Conservation (phyloP, 2,329 filamentous ascomycete species). For the Fusarium nematophilum region DNA sequence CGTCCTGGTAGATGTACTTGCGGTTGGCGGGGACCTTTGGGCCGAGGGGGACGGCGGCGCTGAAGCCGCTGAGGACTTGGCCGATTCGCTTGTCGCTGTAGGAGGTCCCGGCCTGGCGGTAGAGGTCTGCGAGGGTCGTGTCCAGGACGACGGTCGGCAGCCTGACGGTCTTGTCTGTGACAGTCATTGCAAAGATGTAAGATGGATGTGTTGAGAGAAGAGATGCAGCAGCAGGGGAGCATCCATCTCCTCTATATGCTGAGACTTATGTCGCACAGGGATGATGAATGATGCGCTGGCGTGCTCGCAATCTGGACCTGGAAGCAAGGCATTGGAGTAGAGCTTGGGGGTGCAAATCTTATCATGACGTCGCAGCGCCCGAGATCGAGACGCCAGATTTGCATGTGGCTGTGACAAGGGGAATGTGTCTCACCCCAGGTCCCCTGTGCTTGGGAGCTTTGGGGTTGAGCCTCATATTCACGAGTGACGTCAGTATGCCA, state of each 20-base stretch:
- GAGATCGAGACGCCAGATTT: background rate
- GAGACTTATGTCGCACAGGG: background rate
- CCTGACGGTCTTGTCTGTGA: conserved; percentile 1
- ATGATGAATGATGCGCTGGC: background rate
- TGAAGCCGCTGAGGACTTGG: conserved; percentile 46
- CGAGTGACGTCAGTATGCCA: conserved; percentile 1
- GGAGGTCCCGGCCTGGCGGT: conserved; percentile 39
- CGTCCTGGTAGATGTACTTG: conserved; percentile 53
- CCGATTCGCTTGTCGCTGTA: conserved; percentile 42
- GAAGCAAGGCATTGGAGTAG: background rate
- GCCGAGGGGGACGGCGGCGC: conserved; percentile 40
- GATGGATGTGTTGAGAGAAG: background rate
- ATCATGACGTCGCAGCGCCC: conserved; percentile 10
- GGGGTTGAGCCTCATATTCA: background rate
- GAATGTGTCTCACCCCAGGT: background rate
- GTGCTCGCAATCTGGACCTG: background rate
- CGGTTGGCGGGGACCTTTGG: conserved; percentile 47
- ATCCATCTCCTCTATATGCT: background rate
- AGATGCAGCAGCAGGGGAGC: background rate
- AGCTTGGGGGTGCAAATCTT: background rate
- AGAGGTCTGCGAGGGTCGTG: conserved; percentile 51
- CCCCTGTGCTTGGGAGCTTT: background rate
- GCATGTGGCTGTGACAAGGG: conserved; percentile 1
- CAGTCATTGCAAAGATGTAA: conserved; percentile 1
- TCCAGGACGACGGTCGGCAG: conserved; percentile 49